These are phyloP conservation scores for Colletotrichum paranaense DNA, from an alignment of 2,329 filamentous ascomycete genomes.

Conservation along the genomic window DNA sequence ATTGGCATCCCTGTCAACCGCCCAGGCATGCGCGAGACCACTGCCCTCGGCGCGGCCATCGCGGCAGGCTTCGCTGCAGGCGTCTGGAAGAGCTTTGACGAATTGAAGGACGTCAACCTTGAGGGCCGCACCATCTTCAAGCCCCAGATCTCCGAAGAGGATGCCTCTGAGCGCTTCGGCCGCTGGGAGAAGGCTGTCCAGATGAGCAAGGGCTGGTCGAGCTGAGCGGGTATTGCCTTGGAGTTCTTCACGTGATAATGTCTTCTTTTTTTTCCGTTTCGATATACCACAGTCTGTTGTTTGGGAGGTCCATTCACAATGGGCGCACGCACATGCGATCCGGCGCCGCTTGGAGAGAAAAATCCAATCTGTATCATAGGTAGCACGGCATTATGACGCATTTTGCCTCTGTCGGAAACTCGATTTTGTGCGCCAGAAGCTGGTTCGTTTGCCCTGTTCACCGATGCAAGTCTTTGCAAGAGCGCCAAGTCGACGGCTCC, in stretches of 20 bases:
- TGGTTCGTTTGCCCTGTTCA: constrained; percentile 3
- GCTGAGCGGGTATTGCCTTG: constrained; percentile 36
- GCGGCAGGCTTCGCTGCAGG: constrained; percentile 82
- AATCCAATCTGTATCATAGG: constrained; percentile 28
- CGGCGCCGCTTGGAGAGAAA: constrained; percentile 16
- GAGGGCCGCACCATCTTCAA: constrained; percentile 76
- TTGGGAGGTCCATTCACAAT: constrained; percentile 28
- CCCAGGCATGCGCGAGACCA: constrained; percentile 86
- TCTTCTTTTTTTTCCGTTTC: constrained; percentile 10
- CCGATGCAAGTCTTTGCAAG: constrained; percentile 5
- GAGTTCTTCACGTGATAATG: background rate
- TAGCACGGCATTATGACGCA: constrained; percentile 29
- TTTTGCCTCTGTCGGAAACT: constrained; percentile 12
- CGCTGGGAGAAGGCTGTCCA: constrained; percentile 82
- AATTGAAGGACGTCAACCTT: constrained; percentile 77
- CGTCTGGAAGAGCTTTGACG: constrained; percentile 79
- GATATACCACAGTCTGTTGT: constrained; percentile 34
- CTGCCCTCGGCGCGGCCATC: constrained; percentile 83
- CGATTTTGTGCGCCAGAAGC: background rate
- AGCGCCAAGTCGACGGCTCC: constrained; percentile 7
- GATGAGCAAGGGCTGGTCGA: constrained; percentile 81
- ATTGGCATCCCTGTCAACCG: constrained; percentile 83
- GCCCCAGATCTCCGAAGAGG: constrained; percentile 70
- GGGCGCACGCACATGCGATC: constrained; percentile 16
- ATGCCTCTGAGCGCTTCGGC: constrained; percentile 72